These are phyloP conservation scores for Uromyces viciae-fabae DNA, from an alignment of 1,284 basidiomycete species.

Conservation along the genomic window DNA sequence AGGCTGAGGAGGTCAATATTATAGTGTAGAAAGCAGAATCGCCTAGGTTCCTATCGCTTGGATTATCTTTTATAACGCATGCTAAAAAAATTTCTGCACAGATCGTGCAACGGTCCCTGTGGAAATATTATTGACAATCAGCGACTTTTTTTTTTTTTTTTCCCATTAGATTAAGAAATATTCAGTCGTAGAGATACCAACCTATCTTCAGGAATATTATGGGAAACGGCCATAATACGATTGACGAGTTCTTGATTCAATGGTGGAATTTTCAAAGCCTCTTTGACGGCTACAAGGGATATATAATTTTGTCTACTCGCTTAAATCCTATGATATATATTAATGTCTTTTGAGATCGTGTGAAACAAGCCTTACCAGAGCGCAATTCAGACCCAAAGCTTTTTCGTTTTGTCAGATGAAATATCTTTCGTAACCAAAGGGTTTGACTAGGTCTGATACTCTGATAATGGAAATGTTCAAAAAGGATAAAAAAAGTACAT, in stretches of 20 bases:
- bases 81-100: constrained; percentile 29
- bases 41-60: constrained; percentile 3
- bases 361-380: constrained; percentile 6
- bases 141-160: neutral
- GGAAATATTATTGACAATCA: neutral
- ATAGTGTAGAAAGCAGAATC: constrained; percentile 39
- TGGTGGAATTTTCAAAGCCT: constrained; percentile 32
- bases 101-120: constrained; percentile 25
- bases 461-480: neutral
- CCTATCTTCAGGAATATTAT: constrained; percentile 33
- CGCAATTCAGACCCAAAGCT: constrained; percentile 23
- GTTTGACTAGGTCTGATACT: constrained; percentile 24
- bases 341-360: too few relatives aligned
- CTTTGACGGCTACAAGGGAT: constrained; percentile 12
- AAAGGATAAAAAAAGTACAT: neutral
- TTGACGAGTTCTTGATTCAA: constrained; percentile 27
- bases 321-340: too few relatives aligned
- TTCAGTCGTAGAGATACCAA: neutral
- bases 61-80: constrained; percentile 24
- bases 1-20: neutral
- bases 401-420: constrained; percentile 14
- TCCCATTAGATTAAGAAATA: neutral
- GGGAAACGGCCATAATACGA: constrained; percentile 15
- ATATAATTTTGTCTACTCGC: too few relatives aligned
- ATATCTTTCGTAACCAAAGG: constrained; percentile 39